Conservation (phyloP, 371 early-diverging fungal genomes). For the Mucor racemosus region DNA sequence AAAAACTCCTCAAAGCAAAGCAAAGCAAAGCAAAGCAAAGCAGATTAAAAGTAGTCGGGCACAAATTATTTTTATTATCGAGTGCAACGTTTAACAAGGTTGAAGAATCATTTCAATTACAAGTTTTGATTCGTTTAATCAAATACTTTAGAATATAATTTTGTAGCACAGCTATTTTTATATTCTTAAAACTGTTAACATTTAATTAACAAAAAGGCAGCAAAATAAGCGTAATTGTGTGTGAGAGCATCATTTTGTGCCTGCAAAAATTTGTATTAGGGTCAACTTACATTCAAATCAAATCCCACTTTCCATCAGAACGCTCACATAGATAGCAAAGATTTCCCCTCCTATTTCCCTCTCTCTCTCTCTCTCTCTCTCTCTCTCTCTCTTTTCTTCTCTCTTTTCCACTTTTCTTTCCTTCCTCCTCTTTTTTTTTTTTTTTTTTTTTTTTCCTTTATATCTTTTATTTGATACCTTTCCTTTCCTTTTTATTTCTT, state of each 20-base stretch:
- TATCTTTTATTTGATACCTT: background rate
- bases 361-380: background rate
- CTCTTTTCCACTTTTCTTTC: background rate
- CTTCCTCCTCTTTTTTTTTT: slow-evolving; percentile 10
- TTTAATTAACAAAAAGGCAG: slow-evolving; percentile 2
- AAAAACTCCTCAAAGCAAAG: background rate
- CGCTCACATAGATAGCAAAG: background rate
- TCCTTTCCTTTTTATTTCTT: background rate
- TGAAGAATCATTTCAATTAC: background rate
- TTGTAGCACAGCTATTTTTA: slow-evolving; percentile 8
- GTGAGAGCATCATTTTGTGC: background rate
- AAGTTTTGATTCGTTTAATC: background rate
- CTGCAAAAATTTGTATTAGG: no score
- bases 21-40: background rate
- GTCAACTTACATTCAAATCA: background rate
- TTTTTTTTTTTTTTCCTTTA: background rate
- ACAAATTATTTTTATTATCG: background rate
- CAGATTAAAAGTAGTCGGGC: background rate
- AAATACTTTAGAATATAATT: background rate
- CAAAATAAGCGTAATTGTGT: background rate
- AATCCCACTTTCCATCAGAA: background rate
- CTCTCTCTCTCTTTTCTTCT: slow-evolving; percentile 5
- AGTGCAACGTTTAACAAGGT: slow-evolving; percentile 5
- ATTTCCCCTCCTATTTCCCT: slow-evolving; percentile 7
- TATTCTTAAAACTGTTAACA: background rate